phyloP scores from a whole-genome alignment of 179 eudicot species.

The Beta lomatogona region DNA sequence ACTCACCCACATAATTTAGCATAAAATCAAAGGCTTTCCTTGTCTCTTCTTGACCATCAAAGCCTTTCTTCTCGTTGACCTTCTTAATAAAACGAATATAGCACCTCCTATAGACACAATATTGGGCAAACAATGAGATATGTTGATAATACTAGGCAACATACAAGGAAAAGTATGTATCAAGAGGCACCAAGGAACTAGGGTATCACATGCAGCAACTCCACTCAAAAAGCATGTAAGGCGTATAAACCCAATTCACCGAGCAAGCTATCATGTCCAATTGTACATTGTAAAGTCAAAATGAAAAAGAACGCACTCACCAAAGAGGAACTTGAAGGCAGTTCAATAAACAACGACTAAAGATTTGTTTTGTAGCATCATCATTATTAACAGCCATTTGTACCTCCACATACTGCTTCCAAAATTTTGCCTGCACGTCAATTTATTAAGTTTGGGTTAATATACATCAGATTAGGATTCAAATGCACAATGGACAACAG shows the following conservation, averaged over 20 bases:
- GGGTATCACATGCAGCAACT: conserved; percentile 8
- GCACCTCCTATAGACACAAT: conserved; percentile 72
- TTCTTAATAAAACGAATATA: conserved; percentile 89
- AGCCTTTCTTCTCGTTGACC: conserved; percentile 89
- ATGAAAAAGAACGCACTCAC: conserved; percentile 41
- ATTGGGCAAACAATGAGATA: conserved; percentile 16
- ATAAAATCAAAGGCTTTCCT: conserved; percentile 97
- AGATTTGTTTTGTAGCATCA: conserved; percentile 88
- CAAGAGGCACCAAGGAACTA: not conserved
- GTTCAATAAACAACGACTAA: conserved; percentile 90
- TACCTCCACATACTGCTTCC: conserved; percentile 99
- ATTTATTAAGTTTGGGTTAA: not conserved
- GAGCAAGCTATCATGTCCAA: conserved; percentile 13
- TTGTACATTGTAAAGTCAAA: not conserved
- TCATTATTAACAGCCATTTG: conserved; percentile 88
- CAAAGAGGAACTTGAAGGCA: conserved; percentile 94
- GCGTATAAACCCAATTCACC: not conserved
- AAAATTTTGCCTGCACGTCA: conserved; percentile 71
- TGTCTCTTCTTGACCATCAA: conserved; percentile 94
- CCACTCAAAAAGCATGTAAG: not conserved
- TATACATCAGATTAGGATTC: not conserved
- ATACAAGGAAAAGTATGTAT: not conserved
- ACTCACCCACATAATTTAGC: conserved; percentile 91
- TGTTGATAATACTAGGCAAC: not conserved
- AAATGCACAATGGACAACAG: not conserved